Conservation (phyloP, 257 asterid genomes). For the Knoxia roxburghii region DNA sequence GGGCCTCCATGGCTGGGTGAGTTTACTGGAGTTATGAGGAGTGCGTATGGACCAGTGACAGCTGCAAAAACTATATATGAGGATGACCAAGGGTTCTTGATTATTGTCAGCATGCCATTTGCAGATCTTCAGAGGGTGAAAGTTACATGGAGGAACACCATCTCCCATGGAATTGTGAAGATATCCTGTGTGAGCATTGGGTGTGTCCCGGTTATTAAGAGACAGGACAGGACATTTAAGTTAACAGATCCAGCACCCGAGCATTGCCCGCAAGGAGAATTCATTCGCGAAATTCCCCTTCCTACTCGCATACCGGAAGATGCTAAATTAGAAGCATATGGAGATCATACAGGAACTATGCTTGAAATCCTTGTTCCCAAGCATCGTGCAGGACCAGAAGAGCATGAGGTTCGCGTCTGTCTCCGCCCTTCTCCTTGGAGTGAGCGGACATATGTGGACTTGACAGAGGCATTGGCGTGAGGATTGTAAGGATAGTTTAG, state of each 20-base stretch:
- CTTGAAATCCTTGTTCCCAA: slow-evolving; percentile 47
- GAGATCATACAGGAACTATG: slow-evolving; percentile 42
- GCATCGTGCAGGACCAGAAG: slow-evolving; percentile 46
- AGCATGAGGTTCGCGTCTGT: slow-evolving; percentile 44
- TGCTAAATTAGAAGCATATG: slow-evolving; percentile 43
- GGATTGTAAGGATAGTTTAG: slow-evolving; percentile 13
- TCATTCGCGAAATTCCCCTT: slow-evolving; percentile 40
- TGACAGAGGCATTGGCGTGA: slow-evolving; percentile 35
- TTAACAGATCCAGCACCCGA: slow-evolving; percentile 45
- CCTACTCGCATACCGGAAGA: slow-evolving; percentile 46
- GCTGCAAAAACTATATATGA: slow-evolving; percentile 46
- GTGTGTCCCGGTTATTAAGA: slow-evolving; percentile 29
- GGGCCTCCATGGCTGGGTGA: slow-evolving; percentile 39
- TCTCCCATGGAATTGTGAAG: slow-evolving; percentile 42
- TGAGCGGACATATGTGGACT: slow-evolving; percentile 30
- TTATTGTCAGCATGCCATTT: slow-evolving; percentile 46
- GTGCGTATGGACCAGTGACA: slow-evolving; percentile 40
- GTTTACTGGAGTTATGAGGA: slow-evolving; percentile 37
- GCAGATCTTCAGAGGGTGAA: slow-evolving; percentile 39
- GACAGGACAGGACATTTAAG: slow-evolving; percentile 38
- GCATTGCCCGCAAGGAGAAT: slow-evolving; percentile 48
- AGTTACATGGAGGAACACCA: slow-evolving; percentile 47
- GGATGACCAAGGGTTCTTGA: slow-evolving; percentile 37
- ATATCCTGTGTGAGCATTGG: slow-evolving; percentile 45
- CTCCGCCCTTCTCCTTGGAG: slow-evolving; percentile 51